phyloP scores from a whole-genome alignment of 108 stramenopile genomes.

The Skeletonema potamos region DNA sequence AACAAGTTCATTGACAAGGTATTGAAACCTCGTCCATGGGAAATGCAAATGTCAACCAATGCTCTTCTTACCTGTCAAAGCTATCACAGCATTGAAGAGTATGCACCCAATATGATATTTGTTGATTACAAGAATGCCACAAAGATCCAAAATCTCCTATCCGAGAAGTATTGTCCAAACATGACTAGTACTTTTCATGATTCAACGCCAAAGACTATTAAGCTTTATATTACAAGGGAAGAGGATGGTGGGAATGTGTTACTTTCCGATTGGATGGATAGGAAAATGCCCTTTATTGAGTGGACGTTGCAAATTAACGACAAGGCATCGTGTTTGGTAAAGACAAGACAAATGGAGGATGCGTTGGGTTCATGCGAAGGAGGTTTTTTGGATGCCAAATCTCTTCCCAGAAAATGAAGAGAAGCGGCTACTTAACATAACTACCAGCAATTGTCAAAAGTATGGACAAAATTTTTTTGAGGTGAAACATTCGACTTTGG shows the following conservation, averaged over 20 bases:
- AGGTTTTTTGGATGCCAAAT: constrained; percentile 19
- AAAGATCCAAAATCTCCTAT: constrained; percentile 13
- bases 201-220: background rate
- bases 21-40: background rate
- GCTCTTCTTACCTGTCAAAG: constrained; percentile 23
- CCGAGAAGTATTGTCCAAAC: constrained; percentile 35
- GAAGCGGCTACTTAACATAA: too few species aligned
- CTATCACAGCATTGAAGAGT: constrained; percentile 30
- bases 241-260: constrained; percentile 1
- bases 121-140: constrained; percentile 34
- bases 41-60: constrained; percentile 14
- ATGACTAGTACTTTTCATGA: background rate
- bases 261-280: constrained; percentile 25
- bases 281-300: constrained; percentile 10
- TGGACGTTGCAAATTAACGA: constrained; percentile 20
- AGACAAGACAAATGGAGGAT: constrained; percentile 25
- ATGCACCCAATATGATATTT: constrained; percentile 43
- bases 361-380: constrained; percentile 1
- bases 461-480: too few species aligned
- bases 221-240: constrained; percentile 4
- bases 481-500: too few species aligned
- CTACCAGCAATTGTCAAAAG: too few species aligned
- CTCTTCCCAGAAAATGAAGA: background rate
- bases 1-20: constrained; percentile 15
- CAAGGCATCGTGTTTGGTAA: constrained; percentile 3